These are phyloP conservation scores for Debaryomyces castellii DNA, from an alignment of 805 yeast species.

Conservation along the genomic window DNA sequence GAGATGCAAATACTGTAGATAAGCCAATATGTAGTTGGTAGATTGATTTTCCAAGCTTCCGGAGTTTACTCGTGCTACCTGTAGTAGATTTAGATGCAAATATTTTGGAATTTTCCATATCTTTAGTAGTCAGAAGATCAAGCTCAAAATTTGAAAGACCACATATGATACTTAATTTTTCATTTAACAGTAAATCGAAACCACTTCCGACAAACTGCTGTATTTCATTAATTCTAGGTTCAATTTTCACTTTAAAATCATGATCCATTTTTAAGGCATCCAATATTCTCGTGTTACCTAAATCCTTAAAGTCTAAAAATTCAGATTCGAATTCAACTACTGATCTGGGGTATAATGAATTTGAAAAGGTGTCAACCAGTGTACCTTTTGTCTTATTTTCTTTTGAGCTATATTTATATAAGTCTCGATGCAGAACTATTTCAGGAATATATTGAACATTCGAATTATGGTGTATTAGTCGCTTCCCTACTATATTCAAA, in stretches of 20 bases:
- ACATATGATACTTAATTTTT: constrained; percentile 25
- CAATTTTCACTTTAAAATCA: constrained; percentile 7
- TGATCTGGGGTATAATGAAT: constrained; percentile 15
- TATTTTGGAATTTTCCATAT: background rate
- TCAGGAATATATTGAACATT: background rate
- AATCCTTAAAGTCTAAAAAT: constrained; percentile 8
- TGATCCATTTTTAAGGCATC: constrained; percentile 10
- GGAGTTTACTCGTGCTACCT: constrained; percentile 17
- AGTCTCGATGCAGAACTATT: constrained; percentile 23
- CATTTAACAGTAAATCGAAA: constrained; percentile 24
- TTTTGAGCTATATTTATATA: constrained; percentile 11
- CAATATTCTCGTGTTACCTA: constrained; percentile 8
- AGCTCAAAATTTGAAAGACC: constrained; percentile 25
- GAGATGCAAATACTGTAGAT: constrained; percentile 27
- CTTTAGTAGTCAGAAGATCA: background rate
- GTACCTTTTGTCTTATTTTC: constrained; percentile 11
- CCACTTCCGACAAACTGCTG: constrained; percentile 24
- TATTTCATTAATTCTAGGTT: constrained; percentile 15
- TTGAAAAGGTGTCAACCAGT: constrained; percentile 10
- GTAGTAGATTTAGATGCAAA: constrained; percentile 7
- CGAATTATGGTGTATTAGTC: background rate
- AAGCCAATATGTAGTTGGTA: constrained; percentile 22
- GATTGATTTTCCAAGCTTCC: constrained; percentile 25
- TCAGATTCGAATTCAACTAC: constrained; percentile 13
- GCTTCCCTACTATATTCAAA: background rate